These are phyloP conservation scores for Fragilaria crotonensis DNA, from an alignment of 108 stramenopile genomes.

Conservation along the genomic window DNA sequence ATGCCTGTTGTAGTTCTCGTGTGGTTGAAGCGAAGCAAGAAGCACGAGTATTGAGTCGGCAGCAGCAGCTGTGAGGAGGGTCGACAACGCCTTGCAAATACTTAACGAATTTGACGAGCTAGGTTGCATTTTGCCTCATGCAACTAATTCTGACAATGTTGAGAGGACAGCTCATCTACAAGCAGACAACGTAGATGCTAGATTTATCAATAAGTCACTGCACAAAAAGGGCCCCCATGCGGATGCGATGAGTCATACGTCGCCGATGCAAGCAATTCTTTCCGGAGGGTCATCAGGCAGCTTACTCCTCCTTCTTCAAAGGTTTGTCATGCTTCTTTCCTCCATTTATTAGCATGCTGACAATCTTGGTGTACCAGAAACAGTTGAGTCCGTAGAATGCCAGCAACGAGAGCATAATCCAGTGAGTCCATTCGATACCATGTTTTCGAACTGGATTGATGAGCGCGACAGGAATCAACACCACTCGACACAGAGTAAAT, in stretches of 20 bases:
- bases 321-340: background rate
- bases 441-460: slow-evolving; percentile 5
- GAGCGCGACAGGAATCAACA: slow-evolving; percentile 41
- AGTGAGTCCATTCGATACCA: slow-evolving; percentile 11
- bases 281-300: too few relatives aligned
- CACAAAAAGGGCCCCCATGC: too few relatives aligned
- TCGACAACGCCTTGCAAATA: slow-evolving; percentile 34
- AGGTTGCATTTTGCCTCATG: slow-evolving; percentile 28
- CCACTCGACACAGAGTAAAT: slow-evolving; percentile 31
- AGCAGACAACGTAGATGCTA: slow-evolving; percentile 40
- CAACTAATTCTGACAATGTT: slow-evolving; percentile 44
- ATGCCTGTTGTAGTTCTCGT: too few relatives aligned
- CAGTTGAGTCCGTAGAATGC: slow-evolving; percentile 17
- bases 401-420: slow-evolving; percentile 2
- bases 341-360: slow-evolving; percentile 15
- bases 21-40: background rate
- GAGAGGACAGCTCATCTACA: slow-evolving; percentile 50
- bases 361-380: slow-evolving; percentile 22
- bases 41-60: slow-evolving; percentile 24
- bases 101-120: slow-evolving; percentile 61
- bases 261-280: background rate
- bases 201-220: slow-evolving; percentile 37
- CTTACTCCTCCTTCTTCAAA: background rate
- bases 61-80: slow-evolving; percentile 28
- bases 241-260: background rate